phyloP scores from a whole-genome alignment of 2,329 filamentous ascomycete genomes.

The Elsinoe arachidis region DNA sequence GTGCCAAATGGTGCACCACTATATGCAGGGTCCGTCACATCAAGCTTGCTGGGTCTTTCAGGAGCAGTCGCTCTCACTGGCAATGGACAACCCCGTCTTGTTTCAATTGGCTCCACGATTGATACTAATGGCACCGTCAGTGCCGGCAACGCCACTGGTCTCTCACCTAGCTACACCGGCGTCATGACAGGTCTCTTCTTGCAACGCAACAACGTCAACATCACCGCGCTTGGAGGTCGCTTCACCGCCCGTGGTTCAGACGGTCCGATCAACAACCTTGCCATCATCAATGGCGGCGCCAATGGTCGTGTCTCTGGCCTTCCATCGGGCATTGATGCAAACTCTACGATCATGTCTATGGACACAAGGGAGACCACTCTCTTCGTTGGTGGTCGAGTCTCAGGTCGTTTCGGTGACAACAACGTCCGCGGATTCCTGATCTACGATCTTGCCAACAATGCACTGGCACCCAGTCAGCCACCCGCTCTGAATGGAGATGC shows the following conservation, averaged over 20 bases:
- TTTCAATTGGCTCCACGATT: constrained; percentile 40
- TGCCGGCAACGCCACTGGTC: constrained; percentile 36
- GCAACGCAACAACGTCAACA: constrained; percentile 58
- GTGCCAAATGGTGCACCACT: constrained; percentile 54
- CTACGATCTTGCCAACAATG: constrained; percentile 62
- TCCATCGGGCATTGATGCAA: constrained; percentile 53
- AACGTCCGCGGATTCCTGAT: constrained; percentile 65
- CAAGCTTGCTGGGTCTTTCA: constrained; percentile 62
- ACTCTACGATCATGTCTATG: constrained; percentile 68
- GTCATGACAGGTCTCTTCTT: constrained; percentile 77
- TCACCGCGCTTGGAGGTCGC: constrained; percentile 81
- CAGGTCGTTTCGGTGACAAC: constrained; percentile 56
- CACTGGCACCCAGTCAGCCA: constrained; percentile 60
- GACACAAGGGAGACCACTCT: constrained; percentile 58
- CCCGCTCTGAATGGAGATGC: constrained; percentile 62
- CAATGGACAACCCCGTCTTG: constrained; percentile 31
- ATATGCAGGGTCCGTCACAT: constrained; percentile 75
- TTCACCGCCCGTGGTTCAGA: constrained; percentile 65
- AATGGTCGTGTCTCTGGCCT: constrained; percentile 61
- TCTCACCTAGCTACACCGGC: constrained; percentile 34
- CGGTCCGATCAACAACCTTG: constrained; percentile 67
- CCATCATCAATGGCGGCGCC: constrained; percentile 71
- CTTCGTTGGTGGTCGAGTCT: constrained; percentile 74
- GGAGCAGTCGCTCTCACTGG: constrained; percentile 60
- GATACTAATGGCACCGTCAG: constrained; percentile 33